A percentile compares a stretch with the other conserved stretches of the same genome.
These are phyloP conservation scores for Auricularia sp. DNA, from an alignment of 768 basidiomycete genomes.

Conservation along the genomic window DNA sequence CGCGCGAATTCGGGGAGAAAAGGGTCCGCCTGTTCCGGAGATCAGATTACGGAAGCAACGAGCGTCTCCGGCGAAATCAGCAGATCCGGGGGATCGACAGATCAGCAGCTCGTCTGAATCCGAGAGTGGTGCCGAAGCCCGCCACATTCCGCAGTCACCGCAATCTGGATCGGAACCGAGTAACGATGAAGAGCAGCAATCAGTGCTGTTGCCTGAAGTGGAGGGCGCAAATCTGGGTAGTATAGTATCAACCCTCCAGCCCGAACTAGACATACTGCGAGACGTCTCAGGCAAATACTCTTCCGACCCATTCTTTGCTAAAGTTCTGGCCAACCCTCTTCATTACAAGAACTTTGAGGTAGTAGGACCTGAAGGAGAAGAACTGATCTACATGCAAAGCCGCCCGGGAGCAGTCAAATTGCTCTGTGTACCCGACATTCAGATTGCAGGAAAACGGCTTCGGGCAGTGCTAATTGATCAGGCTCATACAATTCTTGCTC, in stretches of 20 bases:
- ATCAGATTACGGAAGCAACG: no score
- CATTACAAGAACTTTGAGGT: conserved; percentile 6
- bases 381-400: neutral
- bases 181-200: no score
- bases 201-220: no score
- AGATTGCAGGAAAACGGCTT: neutral
- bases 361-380: neutral
- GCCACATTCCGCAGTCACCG: no score
- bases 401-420: neutral
- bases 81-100: no score
- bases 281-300: neutral
- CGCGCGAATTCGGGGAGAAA: neutral
- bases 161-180: no score
- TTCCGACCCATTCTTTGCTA: conserved; percentile 2
- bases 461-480: conserved; percentile 8
- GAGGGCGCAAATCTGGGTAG: neutral
- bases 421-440: conserved; percentile 9
- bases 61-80: no score
- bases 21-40: no score
- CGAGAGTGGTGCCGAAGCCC: no score
- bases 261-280: neutral
- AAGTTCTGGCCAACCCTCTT: neutral
- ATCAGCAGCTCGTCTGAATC: no score
- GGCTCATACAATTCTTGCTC: conserved; percentile 27
- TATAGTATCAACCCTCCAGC: neutral